Conservation (phyloP, 352 stramenopile genomes). For the Phytophthora boehmeriae region DNA sequence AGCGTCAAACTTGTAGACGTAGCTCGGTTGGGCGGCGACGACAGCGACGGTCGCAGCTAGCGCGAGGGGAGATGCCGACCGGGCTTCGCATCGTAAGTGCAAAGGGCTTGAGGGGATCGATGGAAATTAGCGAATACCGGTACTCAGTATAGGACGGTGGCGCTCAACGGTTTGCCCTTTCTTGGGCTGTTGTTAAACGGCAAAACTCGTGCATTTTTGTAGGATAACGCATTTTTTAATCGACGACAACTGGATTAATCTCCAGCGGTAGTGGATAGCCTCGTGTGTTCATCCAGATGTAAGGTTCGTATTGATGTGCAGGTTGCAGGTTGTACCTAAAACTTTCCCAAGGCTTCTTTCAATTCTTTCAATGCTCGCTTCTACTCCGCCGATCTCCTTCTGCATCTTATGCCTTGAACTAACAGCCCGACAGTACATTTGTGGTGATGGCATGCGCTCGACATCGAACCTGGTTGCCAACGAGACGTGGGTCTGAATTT, state of each 20-base stretch:
- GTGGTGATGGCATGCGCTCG: too few relatives aligned
- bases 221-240: too few relatives aligned
- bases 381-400: conserved; percentile 7
- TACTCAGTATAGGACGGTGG: too few relatives aligned
- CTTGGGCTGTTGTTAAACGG: too few relatives aligned
- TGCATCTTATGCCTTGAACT: background rate
- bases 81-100: conserved; percentile 18
- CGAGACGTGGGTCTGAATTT: too few relatives aligned
- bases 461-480: too few relatives aligned
- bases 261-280: too few relatives aligned
- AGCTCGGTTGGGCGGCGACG: conserved; percentile 27
- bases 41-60: conserved; percentile 14
- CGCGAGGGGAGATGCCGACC: conserved; percentile 7
- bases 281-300: background rate
- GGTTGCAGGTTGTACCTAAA: too few relatives aligned
- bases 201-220: too few relatives aligned
- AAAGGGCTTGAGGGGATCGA: conserved; percentile 6
- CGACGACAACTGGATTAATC: too few relatives aligned
- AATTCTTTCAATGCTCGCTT: conserved; percentile 9
- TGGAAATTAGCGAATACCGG: conserved; percentile 11
- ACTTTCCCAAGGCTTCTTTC: conserved; percentile 6
- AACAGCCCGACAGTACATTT: too few relatives aligned
- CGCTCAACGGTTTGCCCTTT: too few relatives aligned
- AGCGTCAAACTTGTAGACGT: conserved; percentile 52
- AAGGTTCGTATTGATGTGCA: background rate